Evolutionary conservation across 2,329 filamentous ascomycete genomes (phyloP).

Genomic region (Paracorniculantispora psalliotae): DNA sequence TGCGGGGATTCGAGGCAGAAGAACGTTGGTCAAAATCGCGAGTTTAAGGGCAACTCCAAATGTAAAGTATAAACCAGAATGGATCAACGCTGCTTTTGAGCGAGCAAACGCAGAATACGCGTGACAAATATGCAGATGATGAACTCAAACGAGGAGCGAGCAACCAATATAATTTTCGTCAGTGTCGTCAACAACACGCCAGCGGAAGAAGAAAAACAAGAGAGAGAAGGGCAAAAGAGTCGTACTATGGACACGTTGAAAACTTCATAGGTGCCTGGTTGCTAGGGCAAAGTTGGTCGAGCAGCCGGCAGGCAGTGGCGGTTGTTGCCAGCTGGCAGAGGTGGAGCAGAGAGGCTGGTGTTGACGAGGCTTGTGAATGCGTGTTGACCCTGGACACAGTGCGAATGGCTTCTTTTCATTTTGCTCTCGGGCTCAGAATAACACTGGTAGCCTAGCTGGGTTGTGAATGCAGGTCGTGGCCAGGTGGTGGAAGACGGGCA

Average conservation of each 20-base stretch:
- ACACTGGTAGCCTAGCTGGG: too few relatives aligned
- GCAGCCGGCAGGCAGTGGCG: not conserved
- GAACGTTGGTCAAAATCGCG: too few relatives aligned
- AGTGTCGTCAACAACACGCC: not conserved
- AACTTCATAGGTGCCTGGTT: not conserved
- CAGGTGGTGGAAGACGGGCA: too few relatives aligned
- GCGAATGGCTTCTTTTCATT: not conserved
- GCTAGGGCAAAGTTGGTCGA: not conserved
- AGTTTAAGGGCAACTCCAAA: too few relatives aligned
- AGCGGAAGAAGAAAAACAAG: not conserved
- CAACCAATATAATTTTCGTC: not conserved
- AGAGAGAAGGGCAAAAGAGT: not conserved
- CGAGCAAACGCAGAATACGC: not conserved
- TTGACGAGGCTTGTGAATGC: not conserved
- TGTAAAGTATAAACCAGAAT: too few relatives aligned
- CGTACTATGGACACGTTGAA: not conserved
- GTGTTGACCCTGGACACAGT: not conserved
- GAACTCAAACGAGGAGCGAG: not conserved
- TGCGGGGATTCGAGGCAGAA: too few relatives aligned
- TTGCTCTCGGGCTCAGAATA: too few relatives aligned
- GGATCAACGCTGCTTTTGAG: not conserved
- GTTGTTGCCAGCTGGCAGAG: conserved; percentile 12
- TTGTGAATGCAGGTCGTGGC: too few relatives aligned
- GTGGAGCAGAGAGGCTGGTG: not conserved
- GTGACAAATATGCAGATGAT: not conserved